Percentiles rank a stretch among this genome's conserved stretches.
Evolutionary conservation across 2,329 filamentous ascomycete genomes (phyloP).

Genomic region (Ilyonectria destructans): DNA sequence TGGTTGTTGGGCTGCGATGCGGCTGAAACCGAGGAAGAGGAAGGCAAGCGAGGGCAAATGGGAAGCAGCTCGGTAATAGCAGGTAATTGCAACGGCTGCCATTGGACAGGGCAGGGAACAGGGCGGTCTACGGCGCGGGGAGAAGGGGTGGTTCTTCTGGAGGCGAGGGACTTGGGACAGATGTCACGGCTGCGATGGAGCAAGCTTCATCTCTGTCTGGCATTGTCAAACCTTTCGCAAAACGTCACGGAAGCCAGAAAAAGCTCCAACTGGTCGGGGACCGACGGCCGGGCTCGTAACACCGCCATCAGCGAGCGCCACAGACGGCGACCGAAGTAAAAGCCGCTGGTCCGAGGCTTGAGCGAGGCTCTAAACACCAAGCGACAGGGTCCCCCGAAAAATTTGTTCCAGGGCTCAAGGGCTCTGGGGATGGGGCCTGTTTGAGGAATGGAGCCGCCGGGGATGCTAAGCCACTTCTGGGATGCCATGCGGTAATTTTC

Average conservation of each 20-base stretch:
- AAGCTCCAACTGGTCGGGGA: conserved; percentile 39
- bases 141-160: conserved; percentile 39
- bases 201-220: conserved; percentile 35
- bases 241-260: conserved; percentile 15
- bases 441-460: conserved; percentile 42
- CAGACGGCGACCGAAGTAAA: conserved; percentile 49
- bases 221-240: neutral
- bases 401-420: conserved; percentile 30
- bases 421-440: conserved; percentile 35
- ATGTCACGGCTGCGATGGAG: conserved; percentile 34
- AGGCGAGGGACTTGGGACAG: conserved; percentile 31
- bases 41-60: conserved; percentile 9
- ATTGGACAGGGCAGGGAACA: conserved; percentile 41
- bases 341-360: conserved; percentile 48
- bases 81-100: conserved; percentile 37
- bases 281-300: conserved; percentile 46
- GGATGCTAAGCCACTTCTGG: conserved; percentile 43
- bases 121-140: conserved; percentile 46
- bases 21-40: conserved; percentile 33
- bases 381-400: conserved; percentile 32
- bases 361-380: conserved; percentile 21
- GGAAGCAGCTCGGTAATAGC: conserved; percentile 28
- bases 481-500: conserved; percentile 47
- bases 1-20: conserved; percentile 28
- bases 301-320: conserved; percentile 43